Conservation (phyloP, 1,139 yeast species). For the Yamadazyma taylorii region DNA sequence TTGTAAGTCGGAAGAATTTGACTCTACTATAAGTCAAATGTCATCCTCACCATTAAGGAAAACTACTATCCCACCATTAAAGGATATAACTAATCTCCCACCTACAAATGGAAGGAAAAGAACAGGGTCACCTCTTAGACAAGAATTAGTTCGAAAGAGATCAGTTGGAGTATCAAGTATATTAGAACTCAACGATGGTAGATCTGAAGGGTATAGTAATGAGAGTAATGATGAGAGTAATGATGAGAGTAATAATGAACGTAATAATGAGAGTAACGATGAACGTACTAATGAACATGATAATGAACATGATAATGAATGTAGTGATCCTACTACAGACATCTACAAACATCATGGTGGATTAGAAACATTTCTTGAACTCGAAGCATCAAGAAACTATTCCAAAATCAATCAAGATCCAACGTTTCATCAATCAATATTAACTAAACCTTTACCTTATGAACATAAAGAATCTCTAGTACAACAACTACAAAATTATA, state of each 20-base stretch:
- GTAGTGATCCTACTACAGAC: too few relatives aligned
- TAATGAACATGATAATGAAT: too few relatives aligned
- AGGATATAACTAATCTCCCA: neutral
- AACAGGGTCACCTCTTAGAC: conserved; percentile 9
- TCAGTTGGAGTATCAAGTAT: neutral
- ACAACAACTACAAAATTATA: neutral
- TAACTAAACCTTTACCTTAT: neutral
- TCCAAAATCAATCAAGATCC: neutral
- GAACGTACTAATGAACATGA: too few relatives aligned
- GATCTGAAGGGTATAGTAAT: too few relatives aligned
- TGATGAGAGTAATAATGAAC: too few relatives aligned
- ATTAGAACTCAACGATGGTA: too few relatives aligned
- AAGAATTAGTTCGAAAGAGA: conserved; percentile 5
- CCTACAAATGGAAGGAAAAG: neutral
- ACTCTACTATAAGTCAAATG: neutral
- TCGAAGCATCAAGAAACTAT: neutral
- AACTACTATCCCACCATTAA: neutral
- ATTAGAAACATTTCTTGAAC: too few relatives aligned
- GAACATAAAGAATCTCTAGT: neutral
- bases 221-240: too few relatives aligned
- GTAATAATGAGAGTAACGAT: too few relatives aligned
- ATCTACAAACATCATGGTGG: too few relatives aligned
- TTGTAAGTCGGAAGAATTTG: neutral
- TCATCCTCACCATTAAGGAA: neutral
- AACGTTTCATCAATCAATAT: neutral